A percentile compares a stretch with the other conserved stretches of the same genome.
Conservation (phyloP, 805 yeast species). For the Sugiyamaella marilandica region DNA sequence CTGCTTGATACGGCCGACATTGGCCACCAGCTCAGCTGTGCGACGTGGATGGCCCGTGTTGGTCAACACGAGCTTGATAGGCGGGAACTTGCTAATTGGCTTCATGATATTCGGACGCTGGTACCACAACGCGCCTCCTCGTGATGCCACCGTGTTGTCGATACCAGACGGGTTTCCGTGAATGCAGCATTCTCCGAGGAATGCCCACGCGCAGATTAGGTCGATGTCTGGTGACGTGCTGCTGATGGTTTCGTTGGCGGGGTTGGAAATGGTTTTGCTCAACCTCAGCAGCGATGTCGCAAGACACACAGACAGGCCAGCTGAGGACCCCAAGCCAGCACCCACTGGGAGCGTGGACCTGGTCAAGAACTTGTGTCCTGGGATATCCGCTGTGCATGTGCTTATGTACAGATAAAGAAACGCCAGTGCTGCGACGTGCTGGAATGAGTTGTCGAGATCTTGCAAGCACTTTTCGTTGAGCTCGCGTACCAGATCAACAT, state of each 20-base stretch:
- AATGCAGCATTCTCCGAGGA: constrained; percentile 89
- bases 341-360: constrained; percentile 90
- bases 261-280: constrained; percentile 8
- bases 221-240: constrained; percentile 27
- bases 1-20: constrained; percentile 55
- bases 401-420: constrained; percentile 73
- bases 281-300: constrained; percentile 58
- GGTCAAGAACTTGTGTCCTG: constrained; percentile 57
- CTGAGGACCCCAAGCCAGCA: constrained; percentile 95
- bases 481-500: constrained; percentile 10
- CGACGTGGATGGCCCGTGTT: constrained; percentile 85
- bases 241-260: not conserved
- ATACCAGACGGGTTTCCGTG: constrained; percentile 97
- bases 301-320: constrained; percentile 80
- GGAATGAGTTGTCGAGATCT: constrained; percentile 50
- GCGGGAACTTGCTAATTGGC: constrained; percentile 68
- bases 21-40: constrained; percentile 76
- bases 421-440: constrained; percentile 73
- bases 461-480: constrained; percentile 21
- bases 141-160: constrained; percentile 92
- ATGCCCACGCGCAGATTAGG: constrained; percentile 79
- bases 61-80: constrained; percentile 67
- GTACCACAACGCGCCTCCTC: constrained; percentile 92
- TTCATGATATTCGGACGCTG: constrained; percentile 60
- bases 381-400: constrained; percentile 44